phyloP scores from a whole-genome alignment of 208 protist genomes.

The Crithidia fasciculata region DNA sequence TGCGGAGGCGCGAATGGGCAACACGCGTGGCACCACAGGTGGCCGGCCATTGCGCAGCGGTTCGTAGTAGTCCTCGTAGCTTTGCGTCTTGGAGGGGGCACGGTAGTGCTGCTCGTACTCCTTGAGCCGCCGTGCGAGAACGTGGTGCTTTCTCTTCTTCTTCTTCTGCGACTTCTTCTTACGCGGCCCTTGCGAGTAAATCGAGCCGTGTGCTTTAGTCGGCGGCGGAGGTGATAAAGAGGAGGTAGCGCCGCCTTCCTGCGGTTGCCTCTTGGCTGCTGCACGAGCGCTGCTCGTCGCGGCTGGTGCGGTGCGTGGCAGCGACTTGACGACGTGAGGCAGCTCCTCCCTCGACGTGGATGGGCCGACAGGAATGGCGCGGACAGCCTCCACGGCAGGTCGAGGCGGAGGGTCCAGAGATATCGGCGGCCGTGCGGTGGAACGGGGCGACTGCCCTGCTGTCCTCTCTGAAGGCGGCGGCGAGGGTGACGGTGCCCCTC shows the following conservation, averaged over 20 bases:
- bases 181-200: neutral
- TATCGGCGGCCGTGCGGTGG: neutral
- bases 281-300: neutral
- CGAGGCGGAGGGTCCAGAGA: neutral
- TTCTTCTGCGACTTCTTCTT: slow-evolving; percentile 23
- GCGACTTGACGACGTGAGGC: neutral
- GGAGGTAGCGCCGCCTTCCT: neutral
- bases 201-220: neutral
- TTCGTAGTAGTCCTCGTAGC: slow-evolving; percentile 81
- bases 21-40: neutral
- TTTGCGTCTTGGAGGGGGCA: slow-evolving; percentile 31
- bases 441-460: neutral
- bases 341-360: slow-evolving; percentile 11
- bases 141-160: slow-evolving; percentile 20
- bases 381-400: neutral
- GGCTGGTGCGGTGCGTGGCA: too few species aligned
- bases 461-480: neutral
- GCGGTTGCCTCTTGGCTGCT: neutral
- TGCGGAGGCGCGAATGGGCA: slow-evolving; percentile 13
- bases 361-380: neutral
- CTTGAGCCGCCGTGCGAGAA: slow-evolving; percentile 44
- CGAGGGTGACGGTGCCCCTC: neutral
- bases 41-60: neutral
- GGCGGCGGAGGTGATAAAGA: neutral
- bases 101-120: slow-evolving; percentile 66